Evolutionary conservation across 1,284 basidiomycete species (phyloP).

Genomic region (Singerocomus inundabilis): DNA sequence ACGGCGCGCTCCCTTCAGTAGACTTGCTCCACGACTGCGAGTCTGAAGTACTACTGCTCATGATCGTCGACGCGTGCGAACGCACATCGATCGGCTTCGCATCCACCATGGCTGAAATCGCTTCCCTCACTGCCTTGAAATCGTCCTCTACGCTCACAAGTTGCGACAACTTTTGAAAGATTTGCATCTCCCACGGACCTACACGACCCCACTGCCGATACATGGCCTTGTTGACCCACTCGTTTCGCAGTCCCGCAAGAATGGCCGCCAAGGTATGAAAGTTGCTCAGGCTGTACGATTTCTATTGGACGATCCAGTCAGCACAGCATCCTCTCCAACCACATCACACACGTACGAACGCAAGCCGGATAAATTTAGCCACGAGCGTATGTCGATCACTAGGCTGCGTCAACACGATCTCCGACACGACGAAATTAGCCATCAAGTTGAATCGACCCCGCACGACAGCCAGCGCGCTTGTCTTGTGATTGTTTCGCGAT

Average conservation of each 20-base stretch:
- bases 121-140: conserved; percentile 73
- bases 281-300: conserved; percentile 80
- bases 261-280: conserved; percentile 82
- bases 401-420: conserved; percentile 70
- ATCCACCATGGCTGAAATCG: conserved; percentile 64
- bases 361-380: conserved; percentile 82
- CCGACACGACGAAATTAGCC: conserved; percentile 79
- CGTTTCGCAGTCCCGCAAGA: conserved; percentile 73
- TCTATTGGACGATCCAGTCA: conserved; percentile 47
- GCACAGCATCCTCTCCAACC: conserved; percentile 1
- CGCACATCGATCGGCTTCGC: conserved; percentile 54
- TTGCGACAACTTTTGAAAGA: conserved; percentile 72
- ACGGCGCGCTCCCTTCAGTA: conserved; percentile 45
- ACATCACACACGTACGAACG: conserved; percentile 61
- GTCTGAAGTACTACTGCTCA: conserved; percentile 43
- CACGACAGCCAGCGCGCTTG: conserved; percentile 70
- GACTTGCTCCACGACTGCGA: conserved; percentile 41
- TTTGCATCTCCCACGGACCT: conserved; percentile 71
- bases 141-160: conserved; percentile 70
- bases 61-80: conserved; percentile 48
- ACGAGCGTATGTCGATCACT: conserved; percentile 67
- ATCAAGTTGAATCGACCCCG: conserved; percentile 88
- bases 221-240: conserved; percentile 71
- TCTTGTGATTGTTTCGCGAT: conserved; percentile 54
- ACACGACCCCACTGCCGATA: conserved; percentile 66